These are phyloP conservation scores for Ceratobasidium sp. DNA, from an alignment of 1,284 basidiomycete species.

Conservation along the genomic window DNA sequence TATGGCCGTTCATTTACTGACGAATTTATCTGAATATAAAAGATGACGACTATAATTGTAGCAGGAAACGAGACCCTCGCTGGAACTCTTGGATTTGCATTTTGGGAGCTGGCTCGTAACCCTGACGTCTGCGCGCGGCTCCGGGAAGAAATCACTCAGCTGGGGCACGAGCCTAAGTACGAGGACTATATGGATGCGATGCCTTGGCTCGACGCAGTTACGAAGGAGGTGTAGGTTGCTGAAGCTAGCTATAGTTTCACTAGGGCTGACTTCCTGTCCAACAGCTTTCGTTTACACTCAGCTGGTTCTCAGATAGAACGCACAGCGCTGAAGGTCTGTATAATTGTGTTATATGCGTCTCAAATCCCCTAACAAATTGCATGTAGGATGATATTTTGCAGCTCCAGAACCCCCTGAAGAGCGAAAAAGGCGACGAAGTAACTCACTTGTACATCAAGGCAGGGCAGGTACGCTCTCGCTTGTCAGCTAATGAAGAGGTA, in stretches of 20 bases:
- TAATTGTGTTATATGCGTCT: too few species aligned
- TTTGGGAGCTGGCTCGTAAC: constrained; percentile 65
- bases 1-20: too few species aligned
- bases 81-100: constrained; percentile 49
- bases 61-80: constrained; percentile 50
- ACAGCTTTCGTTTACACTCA: constrained; percentile 50
- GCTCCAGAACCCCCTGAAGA: constrained; percentile 47
- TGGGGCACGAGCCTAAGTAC: constrained; percentile 58
- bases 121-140: constrained; percentile 60
- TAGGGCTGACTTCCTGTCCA: background rate
- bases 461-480: too few species aligned
- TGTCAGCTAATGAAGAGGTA: too few species aligned
- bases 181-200: constrained; percentile 54
- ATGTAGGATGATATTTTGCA: constrained; percentile 48
- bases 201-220: constrained; percentile 64
- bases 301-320: constrained; percentile 48
- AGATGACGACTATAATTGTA: too few species aligned
- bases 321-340: constrained; percentile 17
- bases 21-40: too few species aligned
- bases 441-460: background rate
- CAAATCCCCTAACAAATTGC: background rate
- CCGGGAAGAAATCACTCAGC: constrained; percentile 60
- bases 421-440: constrained; percentile 46
- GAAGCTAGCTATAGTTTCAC: too few species aligned
- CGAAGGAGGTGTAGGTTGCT: constrained; percentile 47